A percentile compares a stretch with the other conserved stretches of the same genome.
Conservation (phyloP, 2,329 filamentous ascomycete species). For the Incumbomyces delicatus region DNA sequence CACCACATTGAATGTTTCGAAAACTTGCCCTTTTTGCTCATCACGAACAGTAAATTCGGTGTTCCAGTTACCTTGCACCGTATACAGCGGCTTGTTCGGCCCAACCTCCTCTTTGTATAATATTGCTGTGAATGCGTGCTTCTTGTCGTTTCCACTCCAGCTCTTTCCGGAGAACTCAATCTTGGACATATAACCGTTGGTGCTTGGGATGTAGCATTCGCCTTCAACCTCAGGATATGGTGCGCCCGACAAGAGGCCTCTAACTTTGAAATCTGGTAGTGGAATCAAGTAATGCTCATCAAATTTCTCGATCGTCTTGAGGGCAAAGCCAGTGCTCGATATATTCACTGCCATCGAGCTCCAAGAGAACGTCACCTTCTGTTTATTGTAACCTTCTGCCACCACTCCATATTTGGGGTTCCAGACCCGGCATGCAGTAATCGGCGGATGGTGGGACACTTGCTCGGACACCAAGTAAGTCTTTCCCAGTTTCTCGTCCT, state of each 20-base stretch:
- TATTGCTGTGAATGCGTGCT: slow-evolving; percentile 15
- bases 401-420: slow-evolving; percentile 14
- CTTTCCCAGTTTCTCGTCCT: slow-evolving; percentile 19
- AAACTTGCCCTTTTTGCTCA: slow-evolving; percentile 41
- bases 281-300: slow-evolving; percentile 18
- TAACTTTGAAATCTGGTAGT: slow-evolving; percentile 17
- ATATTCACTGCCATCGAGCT: slow-evolving; percentile 50
- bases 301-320: slow-evolving; percentile 12
- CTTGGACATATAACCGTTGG: slow-evolving; percentile 16
- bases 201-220: slow-evolving; percentile 14
- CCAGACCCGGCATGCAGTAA: slow-evolving; percentile 20
- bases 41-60: slow-evolving; percentile 70
- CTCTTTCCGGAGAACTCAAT: slow-evolving; percentile 16
- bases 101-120: slow-evolving; percentile 13
- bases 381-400: slow-evolving; percentile 19
- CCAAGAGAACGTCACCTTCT: slow-evolving; percentile 32
- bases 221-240: slow-evolving; percentile 28
- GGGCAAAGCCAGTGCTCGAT: slow-evolving; percentile 16
- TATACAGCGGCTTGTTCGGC: slow-evolving; percentile 12
- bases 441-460: slow-evolving; percentile 22
- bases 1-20: slow-evolving; percentile 54
- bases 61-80: slow-evolving; percentile 16
- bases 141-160: slow-evolving; percentile 25
- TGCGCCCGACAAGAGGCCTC: slow-evolving; percentile 36
- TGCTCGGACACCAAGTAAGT: slow-evolving; percentile 19